These are phyloP conservation scores for Leishmania braziliensis DNA, from an alignment of 208 protist species.

Conservation along the genomic window DNA sequence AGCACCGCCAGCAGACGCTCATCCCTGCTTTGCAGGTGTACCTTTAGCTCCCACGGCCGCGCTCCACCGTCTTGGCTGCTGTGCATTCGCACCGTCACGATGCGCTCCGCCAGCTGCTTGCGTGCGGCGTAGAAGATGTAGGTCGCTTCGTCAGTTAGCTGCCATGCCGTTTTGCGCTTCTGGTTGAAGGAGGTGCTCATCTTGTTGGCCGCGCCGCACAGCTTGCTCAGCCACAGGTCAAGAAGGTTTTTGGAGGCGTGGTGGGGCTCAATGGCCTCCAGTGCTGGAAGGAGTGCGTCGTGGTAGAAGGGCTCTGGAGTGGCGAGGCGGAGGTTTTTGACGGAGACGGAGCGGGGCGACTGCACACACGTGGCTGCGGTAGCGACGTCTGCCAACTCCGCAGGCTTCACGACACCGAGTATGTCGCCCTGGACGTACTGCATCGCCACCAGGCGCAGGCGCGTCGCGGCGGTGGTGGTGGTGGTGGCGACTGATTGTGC, in stretches of 20 bases:
- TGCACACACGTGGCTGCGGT: not conserved
- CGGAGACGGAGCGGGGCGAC: slow-evolving; percentile 3
- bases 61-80: not conserved
- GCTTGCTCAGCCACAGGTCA: slow-evolving; percentile 40
- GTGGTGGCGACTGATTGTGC: not conserved
- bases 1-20: not conserved
- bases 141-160: slow-evolving; percentile 29
- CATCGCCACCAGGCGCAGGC: slow-evolving; percentile 11
- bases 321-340: slow-evolving; percentile 25
- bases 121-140: slow-evolving; percentile 26
- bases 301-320: slow-evolving; percentile 29
- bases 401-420: slow-evolving; percentile 15
- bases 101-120: slow-evolving; percentile 22
- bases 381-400: not conserved
- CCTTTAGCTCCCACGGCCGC: not conserved
- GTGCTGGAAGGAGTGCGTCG: slow-evolving; percentile 36
- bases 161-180: slow-evolving; percentile 30
- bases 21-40: slow-evolving; percentile 11
- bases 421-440: slow-evolving; percentile 20
- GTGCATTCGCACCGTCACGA: not conserved
- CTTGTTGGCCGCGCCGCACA: slow-evolving; percentile 37
- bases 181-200: slow-evolving; percentile 28
- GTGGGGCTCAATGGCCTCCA: slow-evolving; percentile 41
- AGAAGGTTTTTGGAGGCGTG: slow-evolving; percentile 38
- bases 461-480: not conserved